These are phyloP conservation scores for Pythium insidiosum DNA, from an alignment of 352 stramenopile species.

Conservation along the genomic window DNA sequence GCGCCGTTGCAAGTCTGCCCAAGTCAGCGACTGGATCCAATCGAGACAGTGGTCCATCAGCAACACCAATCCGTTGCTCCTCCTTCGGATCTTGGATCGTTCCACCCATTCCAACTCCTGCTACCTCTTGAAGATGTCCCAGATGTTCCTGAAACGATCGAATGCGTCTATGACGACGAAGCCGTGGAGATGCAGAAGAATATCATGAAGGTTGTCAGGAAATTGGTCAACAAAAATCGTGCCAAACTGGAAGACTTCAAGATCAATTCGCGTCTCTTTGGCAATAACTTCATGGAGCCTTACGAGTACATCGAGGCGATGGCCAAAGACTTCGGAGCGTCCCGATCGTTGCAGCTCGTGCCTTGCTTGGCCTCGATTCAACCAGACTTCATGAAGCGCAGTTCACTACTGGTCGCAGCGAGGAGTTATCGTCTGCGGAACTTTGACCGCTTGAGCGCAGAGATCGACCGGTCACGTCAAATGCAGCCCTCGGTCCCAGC, in stretches of 20 bases:
- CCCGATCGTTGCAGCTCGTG: slow-evolving; percentile 52
- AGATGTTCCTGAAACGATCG: slow-evolving; percentile 32
- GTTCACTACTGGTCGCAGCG: slow-evolving; percentile 36
- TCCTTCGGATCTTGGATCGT: too few species aligned
- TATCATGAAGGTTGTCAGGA: slow-evolving; percentile 63
- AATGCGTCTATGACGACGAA: slow-evolving; percentile 51
- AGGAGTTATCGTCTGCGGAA: slow-evolving; percentile 43
- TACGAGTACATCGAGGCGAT: slow-evolving; percentile 61
- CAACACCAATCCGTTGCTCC: too few species aligned
- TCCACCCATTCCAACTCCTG: slow-evolving; percentile 46
- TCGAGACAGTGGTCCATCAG: too few species aligned
- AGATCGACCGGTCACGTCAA: too few species aligned
- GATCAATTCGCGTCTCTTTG: slow-evolving; percentile 67
- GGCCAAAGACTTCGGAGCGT: slow-evolving; percentile 39
- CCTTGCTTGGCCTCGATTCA: slow-evolving; percentile 63
- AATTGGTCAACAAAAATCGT: slow-evolving; percentile 54
- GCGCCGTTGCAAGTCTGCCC: too few species aligned
- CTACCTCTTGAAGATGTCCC: slow-evolving; percentile 37
- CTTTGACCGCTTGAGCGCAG: too few species aligned
- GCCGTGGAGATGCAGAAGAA: slow-evolving; percentile 64
- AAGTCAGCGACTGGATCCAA: too few species aligned
- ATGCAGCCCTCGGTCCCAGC: too few species aligned
- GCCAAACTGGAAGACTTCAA: slow-evolving; percentile 67
- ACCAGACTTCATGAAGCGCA: slow-evolving; percentile 47
- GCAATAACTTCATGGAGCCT: slow-evolving; percentile 75